These are phyloP conservation scores for Didymella keratinophila DNA, from an alignment of 2,329 filamentous ascomycete genomes.

Conservation along the genomic window DNA sequence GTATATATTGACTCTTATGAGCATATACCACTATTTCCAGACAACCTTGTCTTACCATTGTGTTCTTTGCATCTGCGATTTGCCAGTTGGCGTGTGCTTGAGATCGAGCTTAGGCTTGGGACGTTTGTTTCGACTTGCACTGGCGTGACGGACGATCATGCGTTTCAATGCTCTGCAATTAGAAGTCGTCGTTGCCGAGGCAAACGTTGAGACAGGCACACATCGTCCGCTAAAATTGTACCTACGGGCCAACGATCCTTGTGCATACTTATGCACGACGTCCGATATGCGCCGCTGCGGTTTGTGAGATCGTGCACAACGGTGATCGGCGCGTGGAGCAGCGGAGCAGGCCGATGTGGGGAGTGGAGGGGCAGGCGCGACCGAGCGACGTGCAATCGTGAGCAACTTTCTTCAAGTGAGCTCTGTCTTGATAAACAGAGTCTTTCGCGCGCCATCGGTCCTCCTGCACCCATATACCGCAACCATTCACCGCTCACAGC, in stretches of 20 bases:
- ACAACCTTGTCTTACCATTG: not conserved
- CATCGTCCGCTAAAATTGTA: not conserved
- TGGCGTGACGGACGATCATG: conserved; percentile 15
- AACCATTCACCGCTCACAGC: no score
- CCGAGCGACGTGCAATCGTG: not conserved
- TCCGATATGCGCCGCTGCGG: not conserved
- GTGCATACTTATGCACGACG: conserved; percentile 10
- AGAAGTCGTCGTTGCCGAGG: conserved; percentile 12
- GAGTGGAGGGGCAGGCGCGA: conserved; percentile 16
- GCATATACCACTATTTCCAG: conserved; percentile 1
- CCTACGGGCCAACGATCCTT: not conserved
- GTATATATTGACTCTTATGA: conserved; percentile 20
- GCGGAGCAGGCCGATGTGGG: conserved; percentile 20
- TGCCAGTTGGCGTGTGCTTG: not conserved
- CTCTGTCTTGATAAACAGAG: no score
- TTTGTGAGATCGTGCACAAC: conserved; percentile 7
- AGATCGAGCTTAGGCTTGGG: not conserved
- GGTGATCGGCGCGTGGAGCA: conserved; percentile 19
- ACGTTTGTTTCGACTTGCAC: conserved; percentile 19
- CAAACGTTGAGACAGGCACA: conserved; percentile 6
- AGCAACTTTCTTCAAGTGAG: no score
- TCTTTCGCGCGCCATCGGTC: no score
- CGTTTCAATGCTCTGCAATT: conserved; percentile 14
- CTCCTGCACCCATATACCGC: no score
- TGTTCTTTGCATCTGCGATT: not conserved